Conservation (phyloP, 2,329 filamentous ascomycete species). For the Paraphaeosphaeria sporulosa region DNA sequence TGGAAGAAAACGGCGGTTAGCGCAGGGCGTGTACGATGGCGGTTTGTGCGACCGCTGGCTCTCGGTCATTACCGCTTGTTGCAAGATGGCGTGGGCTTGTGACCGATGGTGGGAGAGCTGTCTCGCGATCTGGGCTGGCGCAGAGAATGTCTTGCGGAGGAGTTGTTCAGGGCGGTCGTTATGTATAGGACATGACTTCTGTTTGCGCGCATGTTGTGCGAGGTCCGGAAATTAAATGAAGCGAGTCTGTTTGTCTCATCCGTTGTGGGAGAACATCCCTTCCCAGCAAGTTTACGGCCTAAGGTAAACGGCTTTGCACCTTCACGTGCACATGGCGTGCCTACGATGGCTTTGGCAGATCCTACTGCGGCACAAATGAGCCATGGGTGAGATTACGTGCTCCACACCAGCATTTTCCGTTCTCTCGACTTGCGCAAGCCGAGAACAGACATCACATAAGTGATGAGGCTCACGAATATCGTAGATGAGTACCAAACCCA, state of each 20-base stretch:
- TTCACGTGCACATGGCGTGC: not conserved
- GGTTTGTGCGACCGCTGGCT: not conserved
- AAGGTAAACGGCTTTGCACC: too few relatives aligned
- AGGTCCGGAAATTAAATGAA: not conserved
- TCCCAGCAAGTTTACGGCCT: too few relatives aligned
- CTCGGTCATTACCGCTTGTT: not conserved
- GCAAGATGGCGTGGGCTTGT: not conserved
- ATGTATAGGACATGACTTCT: not conserved
- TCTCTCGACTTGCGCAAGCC: conserved; percentile 13
- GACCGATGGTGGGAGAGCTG: not conserved
- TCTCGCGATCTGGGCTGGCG: not conserved
- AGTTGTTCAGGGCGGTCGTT: not conserved
- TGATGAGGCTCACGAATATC: conserved; percentile 18
- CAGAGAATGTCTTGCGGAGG: not conserved
- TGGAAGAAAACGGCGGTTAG: not conserved
- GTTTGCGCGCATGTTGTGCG: not conserved
- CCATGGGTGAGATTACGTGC: not conserved
- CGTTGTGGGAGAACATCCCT: not conserved
- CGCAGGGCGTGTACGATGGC: not conserved
- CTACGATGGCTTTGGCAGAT: not conserved
- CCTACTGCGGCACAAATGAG: not conserved
- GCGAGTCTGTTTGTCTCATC: not conserved
- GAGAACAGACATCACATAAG: conserved; percentile 16
- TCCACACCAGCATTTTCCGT: not conserved
- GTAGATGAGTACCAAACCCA: conserved; percentile 24